phyloP scores from a whole-genome alignment of 2,329 filamentous ascomycete species.

The Cladorrhinum sp. region DNA sequence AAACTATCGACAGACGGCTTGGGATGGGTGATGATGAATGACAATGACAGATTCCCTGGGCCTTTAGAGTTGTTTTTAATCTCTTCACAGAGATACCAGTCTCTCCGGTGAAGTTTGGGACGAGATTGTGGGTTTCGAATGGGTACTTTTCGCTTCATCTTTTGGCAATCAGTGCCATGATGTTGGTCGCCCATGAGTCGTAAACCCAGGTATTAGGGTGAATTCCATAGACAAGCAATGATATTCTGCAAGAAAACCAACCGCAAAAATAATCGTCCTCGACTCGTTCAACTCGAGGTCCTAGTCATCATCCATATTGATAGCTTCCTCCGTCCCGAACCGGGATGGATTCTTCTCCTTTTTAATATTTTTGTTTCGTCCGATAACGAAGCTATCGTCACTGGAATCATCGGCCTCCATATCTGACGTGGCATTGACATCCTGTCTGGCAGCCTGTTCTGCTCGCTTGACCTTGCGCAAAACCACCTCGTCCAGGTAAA shows the following conservation, averaged over 20 bases:
- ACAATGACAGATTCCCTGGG: background rate
- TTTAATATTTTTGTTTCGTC: slow-evolving; percentile 26
- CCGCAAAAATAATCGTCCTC: background rate
- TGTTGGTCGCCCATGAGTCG: background rate
- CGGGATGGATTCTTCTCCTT: slow-evolving; percentile 23
- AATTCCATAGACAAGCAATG: background rate
- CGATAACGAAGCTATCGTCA: slow-evolving; percentile 25
- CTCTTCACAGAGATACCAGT: background rate
- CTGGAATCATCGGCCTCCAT: slow-evolving; percentile 35
- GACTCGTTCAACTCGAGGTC: slow-evolving; percentile 4
- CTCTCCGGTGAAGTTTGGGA: background rate
- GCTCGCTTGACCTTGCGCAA: slow-evolving; percentile 57
- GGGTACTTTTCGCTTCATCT: background rate
- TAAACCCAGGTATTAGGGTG: background rate
- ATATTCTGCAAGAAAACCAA: background rate
- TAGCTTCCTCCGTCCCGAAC: slow-evolving; percentile 6
- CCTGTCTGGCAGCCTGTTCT: slow-evolving; percentile 41
- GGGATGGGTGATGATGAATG: background rate
- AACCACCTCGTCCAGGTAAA: slow-evolving; percentile 55
- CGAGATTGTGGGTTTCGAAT: background rate
- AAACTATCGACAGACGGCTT: background rate
- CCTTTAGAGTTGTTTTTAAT: background rate
- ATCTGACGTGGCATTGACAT: slow-evolving; percentile 44
- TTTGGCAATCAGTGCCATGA: background rate
- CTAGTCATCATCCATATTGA: slow-evolving; percentile 21